Conservation (phyloP, 257 asterid species). For the Leptodermis oblonga region DNA sequence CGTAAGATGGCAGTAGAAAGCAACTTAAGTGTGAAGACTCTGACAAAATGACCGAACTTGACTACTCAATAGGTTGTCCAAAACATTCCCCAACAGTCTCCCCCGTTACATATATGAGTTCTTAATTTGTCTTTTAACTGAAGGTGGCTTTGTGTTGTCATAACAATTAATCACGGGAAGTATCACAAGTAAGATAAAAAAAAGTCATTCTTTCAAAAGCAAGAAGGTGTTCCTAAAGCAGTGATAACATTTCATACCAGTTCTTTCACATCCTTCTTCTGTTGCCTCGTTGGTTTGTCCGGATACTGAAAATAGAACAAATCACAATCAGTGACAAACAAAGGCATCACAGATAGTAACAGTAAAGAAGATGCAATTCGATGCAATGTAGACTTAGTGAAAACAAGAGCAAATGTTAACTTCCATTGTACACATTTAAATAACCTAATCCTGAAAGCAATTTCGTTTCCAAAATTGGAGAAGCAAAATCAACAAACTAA, state of each 20-base stretch:
- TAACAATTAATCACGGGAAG: background rate
- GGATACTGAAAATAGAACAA: constrained; percentile 70
- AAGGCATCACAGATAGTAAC: background rate
- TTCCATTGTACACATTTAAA: background rate
- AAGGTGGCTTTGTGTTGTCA: background rate
- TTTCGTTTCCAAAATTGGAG: background rate
- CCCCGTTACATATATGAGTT: background rate
- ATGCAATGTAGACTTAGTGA: background rate
- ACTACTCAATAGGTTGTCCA: background rate
- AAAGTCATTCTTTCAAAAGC: background rate
- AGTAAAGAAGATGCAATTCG: background rate
- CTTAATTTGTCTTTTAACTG: too few species aligned
- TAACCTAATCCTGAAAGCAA: background rate
- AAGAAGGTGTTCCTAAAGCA: background rate
- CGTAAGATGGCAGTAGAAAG: too few species aligned
- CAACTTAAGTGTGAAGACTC: too few species aligned
- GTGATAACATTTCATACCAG: constrained; percentile 53
- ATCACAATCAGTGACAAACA: background rate
- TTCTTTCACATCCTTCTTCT: constrained; percentile 90
- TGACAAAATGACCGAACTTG: background rate
- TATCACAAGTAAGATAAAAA: background rate
- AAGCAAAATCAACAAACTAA: background rate
- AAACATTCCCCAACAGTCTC: background rate
- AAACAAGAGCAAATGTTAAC: background rate
- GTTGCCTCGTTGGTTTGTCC: constrained; percentile 93